Percentiles rank a stretch among this genome's conserved stretches.
Conservation (phyloP, 140 eudicot species). For the Bidens hawaiensis region DNA sequence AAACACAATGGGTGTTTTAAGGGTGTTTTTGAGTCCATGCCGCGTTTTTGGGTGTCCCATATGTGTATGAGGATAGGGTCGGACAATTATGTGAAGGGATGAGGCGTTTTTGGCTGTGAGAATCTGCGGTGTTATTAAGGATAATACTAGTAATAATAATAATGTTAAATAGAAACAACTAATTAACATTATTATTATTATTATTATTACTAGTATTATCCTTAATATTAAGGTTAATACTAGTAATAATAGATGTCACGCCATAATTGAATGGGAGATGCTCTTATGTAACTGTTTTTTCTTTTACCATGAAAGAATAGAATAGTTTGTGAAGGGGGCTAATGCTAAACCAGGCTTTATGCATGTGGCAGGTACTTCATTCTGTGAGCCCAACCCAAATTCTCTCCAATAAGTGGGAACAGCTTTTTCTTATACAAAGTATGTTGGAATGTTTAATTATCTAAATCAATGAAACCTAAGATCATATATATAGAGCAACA, state of each 20-base stretch:
- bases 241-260: too few species aligned
- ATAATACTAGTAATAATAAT: too few species aligned
- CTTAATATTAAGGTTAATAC: too few species aligned
- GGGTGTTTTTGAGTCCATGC: neutral
- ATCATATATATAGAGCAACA: neutral
- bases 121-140: too few species aligned
- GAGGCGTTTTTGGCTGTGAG: too few species aligned
- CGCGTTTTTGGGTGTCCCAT: neutral
- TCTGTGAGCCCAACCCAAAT: neutral
- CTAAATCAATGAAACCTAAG: constrained; percentile 1
- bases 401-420: constrained; percentile 4
- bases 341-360: neutral
- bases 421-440: neutral
- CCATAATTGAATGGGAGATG: too few species aligned
- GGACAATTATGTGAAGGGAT: too few species aligned
- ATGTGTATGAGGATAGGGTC: too few species aligned
- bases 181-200: too few species aligned
- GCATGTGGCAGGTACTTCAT: constrained; percentile 1
- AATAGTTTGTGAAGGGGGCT: constrained; percentile 2
- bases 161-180: too few species aligned
- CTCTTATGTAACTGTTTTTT: neutral
- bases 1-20: neutral
- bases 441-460: constrained; percentile 1
- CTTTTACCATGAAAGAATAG: constrained; percentile 1
- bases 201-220: too few species aligned